phyloP scores from a whole-genome alignment of 208 protist species.

The Zelonia costaricensis region DNA sequence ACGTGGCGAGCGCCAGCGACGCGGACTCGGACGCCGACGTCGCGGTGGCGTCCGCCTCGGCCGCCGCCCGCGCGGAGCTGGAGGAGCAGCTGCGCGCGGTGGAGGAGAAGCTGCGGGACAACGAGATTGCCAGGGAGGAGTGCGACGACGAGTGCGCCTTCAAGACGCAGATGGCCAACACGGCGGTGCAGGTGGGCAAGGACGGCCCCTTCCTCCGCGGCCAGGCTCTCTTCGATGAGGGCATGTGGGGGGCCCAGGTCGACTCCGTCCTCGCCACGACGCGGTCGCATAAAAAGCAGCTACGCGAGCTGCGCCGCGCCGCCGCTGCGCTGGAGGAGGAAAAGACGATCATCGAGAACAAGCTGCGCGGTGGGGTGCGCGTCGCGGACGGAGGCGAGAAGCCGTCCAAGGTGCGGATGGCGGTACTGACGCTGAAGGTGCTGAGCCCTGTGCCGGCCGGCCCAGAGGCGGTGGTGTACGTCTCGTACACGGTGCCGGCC shows the following conservation, averaged over 20 bases:
- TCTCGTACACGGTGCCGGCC: conserved; percentile 20
- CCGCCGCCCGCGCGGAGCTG: conserved; percentile 9
- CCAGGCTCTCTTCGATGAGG: conserved; percentile 11
- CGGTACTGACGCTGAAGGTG: conserved; percentile 27
- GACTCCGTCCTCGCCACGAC: conserved; percentile 15
- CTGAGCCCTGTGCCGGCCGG: conserved; percentile 16
- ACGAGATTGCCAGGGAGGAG: conserved; percentile 20
- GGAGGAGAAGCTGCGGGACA: conserved; percentile 15
- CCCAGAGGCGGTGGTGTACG: conserved; percentile 24
- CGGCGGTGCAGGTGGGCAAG: conserved; percentile 10
- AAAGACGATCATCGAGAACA: conserved; percentile 5
- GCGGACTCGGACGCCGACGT: conserved; percentile 11
- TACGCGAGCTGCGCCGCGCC: conserved; percentile 15
- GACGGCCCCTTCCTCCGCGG: neutral
- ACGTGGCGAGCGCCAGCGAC: conserved; percentile 19
- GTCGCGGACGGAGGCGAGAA: neutral
- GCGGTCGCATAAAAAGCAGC: conserved; percentile 1
- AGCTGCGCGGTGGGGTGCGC: neutral
- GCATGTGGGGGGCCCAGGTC: conserved; percentile 21
- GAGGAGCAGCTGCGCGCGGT: conserved; percentile 20
- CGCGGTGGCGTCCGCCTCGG: neutral
- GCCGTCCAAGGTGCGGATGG: conserved; percentile 4
- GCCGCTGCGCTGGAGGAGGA: conserved; percentile 10
- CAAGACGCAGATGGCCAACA: conserved; percentile 1
- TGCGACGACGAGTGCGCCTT: conserved; percentile 11